phyloP scores from a whole-genome alignment of 192 early-diverging fungal genomes.

The Hyaloraphidium curvatum region DNA sequence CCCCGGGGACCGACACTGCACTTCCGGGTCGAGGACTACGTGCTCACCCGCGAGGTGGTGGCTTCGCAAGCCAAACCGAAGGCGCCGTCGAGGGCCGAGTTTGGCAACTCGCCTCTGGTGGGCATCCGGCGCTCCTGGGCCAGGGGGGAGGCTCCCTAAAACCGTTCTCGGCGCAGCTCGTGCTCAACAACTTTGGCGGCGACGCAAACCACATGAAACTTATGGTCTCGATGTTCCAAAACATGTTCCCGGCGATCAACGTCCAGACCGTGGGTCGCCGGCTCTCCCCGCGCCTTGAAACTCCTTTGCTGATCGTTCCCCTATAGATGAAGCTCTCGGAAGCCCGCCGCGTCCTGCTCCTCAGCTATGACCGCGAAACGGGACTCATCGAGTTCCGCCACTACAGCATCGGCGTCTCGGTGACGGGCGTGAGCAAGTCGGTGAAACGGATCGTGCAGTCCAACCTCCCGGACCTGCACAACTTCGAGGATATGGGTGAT shows the following conservation, averaged over 20 bases:
- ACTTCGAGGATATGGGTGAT: constrained; percentile 79
- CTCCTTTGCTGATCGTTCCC: not conserved
- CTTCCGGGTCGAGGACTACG: constrained; percentile 65
- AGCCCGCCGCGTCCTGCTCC: constrained; percentile 75
- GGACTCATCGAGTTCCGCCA: constrained; percentile 82
- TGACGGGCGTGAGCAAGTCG: constrained; percentile 73
- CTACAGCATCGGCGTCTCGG: constrained; percentile 71
- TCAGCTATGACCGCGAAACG: constrained; percentile 73
- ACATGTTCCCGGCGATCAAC: constrained; percentile 91
- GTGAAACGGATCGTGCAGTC: constrained; percentile 65
- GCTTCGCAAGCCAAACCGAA: constrained; percentile 57
- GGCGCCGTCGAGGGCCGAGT: constrained; percentile 48
- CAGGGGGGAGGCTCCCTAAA: no score
- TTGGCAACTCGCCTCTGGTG: constrained; percentile 55
- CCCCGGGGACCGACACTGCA: constrained; percentile 86
- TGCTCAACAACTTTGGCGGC: constrained; percentile 58
- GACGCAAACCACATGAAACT: constrained; percentile 65
- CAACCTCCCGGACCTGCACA: constrained; percentile 53
- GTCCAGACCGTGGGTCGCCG: constrained; percentile 47
- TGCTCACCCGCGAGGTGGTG: constrained; percentile 64
- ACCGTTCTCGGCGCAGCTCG: constrained; percentile 18
- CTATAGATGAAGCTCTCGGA: constrained; percentile 69
- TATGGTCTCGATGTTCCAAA: constrained; percentile 87
- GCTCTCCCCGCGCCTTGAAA: not conserved
- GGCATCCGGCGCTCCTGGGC: no score